Conservation (phyloP, 2,329 filamentous ascomycete species). For the Hawksworthiomyces lignivorus region DNA sequence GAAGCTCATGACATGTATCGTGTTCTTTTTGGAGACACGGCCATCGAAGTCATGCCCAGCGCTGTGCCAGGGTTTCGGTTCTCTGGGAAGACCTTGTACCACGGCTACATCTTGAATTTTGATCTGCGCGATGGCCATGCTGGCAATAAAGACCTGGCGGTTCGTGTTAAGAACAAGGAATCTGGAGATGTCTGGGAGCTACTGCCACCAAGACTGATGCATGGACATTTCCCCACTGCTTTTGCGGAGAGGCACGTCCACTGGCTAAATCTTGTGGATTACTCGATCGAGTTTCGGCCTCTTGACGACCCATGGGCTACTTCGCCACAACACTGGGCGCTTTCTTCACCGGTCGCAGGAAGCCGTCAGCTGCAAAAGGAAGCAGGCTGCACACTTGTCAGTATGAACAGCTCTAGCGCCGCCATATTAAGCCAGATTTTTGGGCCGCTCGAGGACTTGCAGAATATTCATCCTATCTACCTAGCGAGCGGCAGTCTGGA, state of each 20-base stretch:
- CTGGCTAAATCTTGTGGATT: slow-evolving; percentile 28
- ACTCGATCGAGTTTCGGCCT: slow-evolving; percentile 26
- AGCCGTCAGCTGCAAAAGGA: not conserved
- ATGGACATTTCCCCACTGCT: slow-evolving; percentile 21
- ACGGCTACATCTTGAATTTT: slow-evolving; percentile 29
- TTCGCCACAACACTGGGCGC: slow-evolving; percentile 12
- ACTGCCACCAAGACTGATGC: slow-evolving; percentile 32
- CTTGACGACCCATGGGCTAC: slow-evolving; percentile 20
- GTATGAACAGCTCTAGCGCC: slow-evolving; percentile 27
- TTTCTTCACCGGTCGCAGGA: not conserved
- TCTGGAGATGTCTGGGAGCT: slow-evolving; percentile 19
- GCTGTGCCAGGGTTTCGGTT: slow-evolving; percentile 31
- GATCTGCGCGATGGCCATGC: slow-evolving; percentile 13
- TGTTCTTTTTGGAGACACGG: slow-evolving; percentile 33
- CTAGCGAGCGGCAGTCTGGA: slow-evolving; percentile 20
- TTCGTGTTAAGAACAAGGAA: slow-evolving; percentile 20
- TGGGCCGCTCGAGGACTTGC: slow-evolving; percentile 25
- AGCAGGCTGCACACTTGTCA: slow-evolving; percentile 20
- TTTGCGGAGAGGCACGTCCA: slow-evolving; percentile 36
- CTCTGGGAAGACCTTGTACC: slow-evolving; percentile 24
- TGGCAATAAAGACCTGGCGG: slow-evolving; percentile 21
- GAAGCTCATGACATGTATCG: slow-evolving; percentile 31
- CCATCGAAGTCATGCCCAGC: slow-evolving; percentile 37
- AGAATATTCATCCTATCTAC: slow-evolving; percentile 28
- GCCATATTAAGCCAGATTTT: slow-evolving; percentile 25